Percentiles rank a stretch among this genome's conserved stretches.
These are phyloP conservation scores for Paecilomyces formosus DNA, from an alignment of 2,329 filamentous ascomycete genomes.

Conservation along the genomic window DNA sequence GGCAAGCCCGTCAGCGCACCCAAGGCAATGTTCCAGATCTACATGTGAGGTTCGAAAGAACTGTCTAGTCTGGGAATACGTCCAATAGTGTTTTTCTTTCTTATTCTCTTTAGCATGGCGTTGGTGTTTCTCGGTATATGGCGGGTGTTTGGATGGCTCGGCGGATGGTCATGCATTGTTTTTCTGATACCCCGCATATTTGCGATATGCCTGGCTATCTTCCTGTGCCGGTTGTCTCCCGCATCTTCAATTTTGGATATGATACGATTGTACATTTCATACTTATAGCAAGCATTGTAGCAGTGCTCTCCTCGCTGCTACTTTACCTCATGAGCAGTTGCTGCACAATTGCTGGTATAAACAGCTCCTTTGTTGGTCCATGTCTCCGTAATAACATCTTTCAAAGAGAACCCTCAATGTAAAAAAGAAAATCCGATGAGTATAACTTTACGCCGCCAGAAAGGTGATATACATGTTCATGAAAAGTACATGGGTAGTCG, in stretches of 20 bases:
- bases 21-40: constrained; percentile 40
- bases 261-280: background rate
- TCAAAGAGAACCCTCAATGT: background rate
- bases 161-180: background rate
- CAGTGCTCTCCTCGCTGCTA: background rate
- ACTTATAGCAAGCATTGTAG: background rate
- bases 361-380: background rate
- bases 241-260: background rate
- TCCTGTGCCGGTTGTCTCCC: background rate
- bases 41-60: constrained; percentile 25
- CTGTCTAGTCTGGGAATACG: background rate
- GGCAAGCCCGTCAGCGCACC: constrained; percentile 30
- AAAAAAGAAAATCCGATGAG: background rate
- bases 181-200: background rate
- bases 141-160: background rate
- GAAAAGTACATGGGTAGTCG: background rate
- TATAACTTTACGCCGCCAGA: background rate
- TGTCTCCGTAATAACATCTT: background rate
- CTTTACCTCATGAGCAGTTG: background rate
- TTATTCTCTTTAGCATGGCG: background rate
- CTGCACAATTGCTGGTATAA: background rate
- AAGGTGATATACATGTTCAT: background rate
- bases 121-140: background rate
- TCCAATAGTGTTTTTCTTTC: too few relatives aligned
- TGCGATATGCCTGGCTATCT: background rate